Conservation (phyloP, 2,329 filamentous ascomycete genomes). For the Fusarium luffae region DNA sequence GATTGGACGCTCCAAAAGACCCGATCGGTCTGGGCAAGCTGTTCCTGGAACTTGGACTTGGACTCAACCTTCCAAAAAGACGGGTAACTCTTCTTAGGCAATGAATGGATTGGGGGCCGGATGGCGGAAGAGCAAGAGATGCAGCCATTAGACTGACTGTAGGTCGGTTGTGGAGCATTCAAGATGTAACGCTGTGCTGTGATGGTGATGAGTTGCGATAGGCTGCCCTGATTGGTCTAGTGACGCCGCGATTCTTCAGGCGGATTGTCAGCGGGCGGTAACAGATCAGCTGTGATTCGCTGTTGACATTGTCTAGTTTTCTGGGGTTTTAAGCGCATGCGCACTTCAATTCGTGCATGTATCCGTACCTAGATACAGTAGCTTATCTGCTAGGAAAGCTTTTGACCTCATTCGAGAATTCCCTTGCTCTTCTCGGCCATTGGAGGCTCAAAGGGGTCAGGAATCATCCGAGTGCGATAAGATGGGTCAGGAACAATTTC, state of each 20-base stretch:
- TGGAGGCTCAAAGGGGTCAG: slow-evolving; percentile 16
- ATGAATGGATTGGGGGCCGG: slow-evolving; percentile 24
- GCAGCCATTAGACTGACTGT: slow-evolving; percentile 3
- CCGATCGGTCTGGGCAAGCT: slow-evolving; percentile 26
- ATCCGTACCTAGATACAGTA: background rate
- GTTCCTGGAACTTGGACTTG: slow-evolving; percentile 38
- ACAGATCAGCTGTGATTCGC: slow-evolving; percentile 40
- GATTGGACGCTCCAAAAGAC: slow-evolving; percentile 37
- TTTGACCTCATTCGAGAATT: slow-evolving; percentile 22
- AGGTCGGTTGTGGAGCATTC: slow-evolving; percentile 21
- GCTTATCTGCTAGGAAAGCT: background rate
- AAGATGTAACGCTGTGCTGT: slow-evolving; percentile 26
- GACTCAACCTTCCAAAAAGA: slow-evolving; percentile 19
- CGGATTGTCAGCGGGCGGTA: slow-evolving; percentile 39
- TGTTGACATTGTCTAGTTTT: slow-evolving; percentile 6
- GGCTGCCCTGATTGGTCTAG: slow-evolving; percentile 37
- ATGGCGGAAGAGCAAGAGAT: slow-evolving; percentile 25
- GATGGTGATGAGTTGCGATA: slow-evolving; percentile 30
- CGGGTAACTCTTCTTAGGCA: slow-evolving; percentile 24
- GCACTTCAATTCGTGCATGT: slow-evolving; percentile 30
- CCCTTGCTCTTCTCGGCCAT: slow-evolving; percentile 24
- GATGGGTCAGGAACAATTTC: slow-evolving; percentile 14
- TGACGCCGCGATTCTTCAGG: slow-evolving; percentile 35
- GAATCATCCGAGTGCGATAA: slow-evolving; percentile 16
- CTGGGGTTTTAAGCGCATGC: slow-evolving; percentile 25